Base-by-base conservation (phyloP, 2,329 filamentous ascomycete species). In the Plenodomus biglobosus region DNA sequence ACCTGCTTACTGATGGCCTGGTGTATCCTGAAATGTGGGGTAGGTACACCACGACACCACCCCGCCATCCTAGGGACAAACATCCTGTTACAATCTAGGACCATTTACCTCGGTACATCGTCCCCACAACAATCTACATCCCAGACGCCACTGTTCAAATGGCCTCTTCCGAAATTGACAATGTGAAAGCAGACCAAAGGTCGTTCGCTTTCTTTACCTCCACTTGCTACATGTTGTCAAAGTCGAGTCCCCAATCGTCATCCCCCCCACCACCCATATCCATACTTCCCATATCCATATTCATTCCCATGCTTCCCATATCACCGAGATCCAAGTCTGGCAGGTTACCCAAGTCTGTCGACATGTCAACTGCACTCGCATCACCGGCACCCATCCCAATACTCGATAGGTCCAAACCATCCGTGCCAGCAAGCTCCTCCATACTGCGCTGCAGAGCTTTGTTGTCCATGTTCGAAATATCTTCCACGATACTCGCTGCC, bases 211-310 rank as follows among this genome's bases (percentile, higher is more conserved):
- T 15, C 8, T 32, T 32, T 10, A 7, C 27, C 27, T 11, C 6
- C 42, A 39, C 15, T 1, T 40, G 10, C 58, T 64, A 69, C 67
- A 71, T 70, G 46, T 67, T 65, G 40, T 66, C 61, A 65, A 76
- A 74, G 44, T 76, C 70, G 52, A 78, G 55, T 1, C 71, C 76
- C 53, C 74, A 76, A 52, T 66, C 64, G 45, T 68, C 59, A 48
- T 70, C 62, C n/a, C 56, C 66, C 38, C 58, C 66, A 22, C 64
- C 64, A 15, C 58, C 61, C 40, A 64, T 57, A 4, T 59, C 62
- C 51, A 67, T 61, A 5, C 56, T 55, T 4, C 18, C 53, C 56
- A 64, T 63, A 16, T 61, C 58, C 61, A 63, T 60, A 18, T 54
- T 56, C 55, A 63, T 61, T 20, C 59, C 61, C 64, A 68, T 65